Conservation (phyloP, 202 grass and related monocot genomes). For the Setaria viridis region DNA sequence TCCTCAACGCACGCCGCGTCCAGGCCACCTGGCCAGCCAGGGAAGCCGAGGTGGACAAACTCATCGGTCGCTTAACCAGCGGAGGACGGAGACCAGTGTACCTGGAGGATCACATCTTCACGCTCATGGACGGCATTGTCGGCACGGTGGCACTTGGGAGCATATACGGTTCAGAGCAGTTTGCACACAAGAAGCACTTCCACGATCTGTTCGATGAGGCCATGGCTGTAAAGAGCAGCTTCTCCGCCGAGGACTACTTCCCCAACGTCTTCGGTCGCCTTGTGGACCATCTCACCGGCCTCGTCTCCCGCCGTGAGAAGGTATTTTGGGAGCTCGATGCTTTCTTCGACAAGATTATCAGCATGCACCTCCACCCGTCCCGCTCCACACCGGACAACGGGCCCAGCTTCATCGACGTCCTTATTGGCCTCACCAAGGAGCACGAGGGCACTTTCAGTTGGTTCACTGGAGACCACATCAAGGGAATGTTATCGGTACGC, state of each 20-base stretch:
- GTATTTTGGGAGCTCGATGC: slow-evolving; percentile 48
- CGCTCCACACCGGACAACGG: neutral
- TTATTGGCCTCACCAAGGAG: slow-evolving; percentile 28
- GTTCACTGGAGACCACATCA: slow-evolving; percentile 48
- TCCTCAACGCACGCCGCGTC: too few relatives aligned
- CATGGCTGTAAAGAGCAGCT: slow-evolving; percentile 40
- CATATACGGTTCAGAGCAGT: slow-evolving; percentile 46
- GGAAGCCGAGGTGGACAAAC: neutral
- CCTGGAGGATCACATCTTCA: slow-evolving; percentile 46
- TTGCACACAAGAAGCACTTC: slow-evolving; percentile 35
- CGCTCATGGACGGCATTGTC: slow-evolving; percentile 41
- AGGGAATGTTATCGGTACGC: slow-evolving; percentile 17
- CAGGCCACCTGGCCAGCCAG: too few relatives aligned
- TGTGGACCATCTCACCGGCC: slow-evolving; percentile 41
- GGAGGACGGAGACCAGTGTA: neutral
- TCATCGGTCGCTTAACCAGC: neutral
- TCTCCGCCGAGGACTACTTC: too few relatives aligned
- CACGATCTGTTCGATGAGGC: slow-evolving; percentile 45
- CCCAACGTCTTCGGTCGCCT: slow-evolving; percentile 12
- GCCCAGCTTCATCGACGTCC: slow-evolving; percentile 35
- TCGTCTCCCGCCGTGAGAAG: slow-evolving; percentile 35
- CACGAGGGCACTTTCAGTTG: neutral
- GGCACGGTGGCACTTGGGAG: slow-evolving; percentile 50
- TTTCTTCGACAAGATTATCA: slow-evolving; percentile 50
- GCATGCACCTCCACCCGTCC: neutral